Base-by-base conservation (phyloP, 176 grass and related monocot species). In the Avena insularis region DNA sequence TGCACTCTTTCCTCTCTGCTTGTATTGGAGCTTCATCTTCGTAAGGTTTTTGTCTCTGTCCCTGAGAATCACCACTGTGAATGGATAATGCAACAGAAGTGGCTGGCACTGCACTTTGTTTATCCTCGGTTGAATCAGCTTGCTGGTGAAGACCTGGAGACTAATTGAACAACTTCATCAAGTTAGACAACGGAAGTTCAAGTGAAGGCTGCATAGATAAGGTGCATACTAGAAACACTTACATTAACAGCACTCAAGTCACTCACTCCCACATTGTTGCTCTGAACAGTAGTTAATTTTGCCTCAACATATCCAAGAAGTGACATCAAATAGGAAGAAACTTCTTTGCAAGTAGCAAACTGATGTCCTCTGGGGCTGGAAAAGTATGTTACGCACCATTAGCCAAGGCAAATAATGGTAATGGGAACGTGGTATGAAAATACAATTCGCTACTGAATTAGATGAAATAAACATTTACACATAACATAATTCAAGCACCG, bases 281-380 rank as follows among this genome's bases (percentile, higher is more conserved):
- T 90, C 67, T 87, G 82, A 89, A 89, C 46, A 80, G 74, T 81
- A 56, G 70, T 51, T 75, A 62, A 16, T 55, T 79, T 86, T 76
- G 65, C 61, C 90, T 84, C 71, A 77, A 75, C 83, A 93, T 89
- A 88, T 91, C 94, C 92, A 90, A 99, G 53, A 85, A 97, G 88
- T 76, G 94, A 86, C 84, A 87, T 90, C 70, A 99, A 85, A 79
- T 97, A 97, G 14, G 92, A 87, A 83, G 97, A 91, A 40, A 99
- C 87, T 89, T 99, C 94, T 80, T 92, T 97, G 83, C 92, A 99
- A 69, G 91, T 97, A 48, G 83, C 83, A 72, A 99, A 99, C 46
- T 99, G 97, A 88, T 90, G 91, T 84, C 97, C 94, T 23, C 92
- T 93, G 73, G 97, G 94, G 91, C 97, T 99, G 86, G 77, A 83